Evolutionary conservation across 1,284 basidiomycete species (phyloP).

Genomic region (Boletus holoroseus): DNA sequence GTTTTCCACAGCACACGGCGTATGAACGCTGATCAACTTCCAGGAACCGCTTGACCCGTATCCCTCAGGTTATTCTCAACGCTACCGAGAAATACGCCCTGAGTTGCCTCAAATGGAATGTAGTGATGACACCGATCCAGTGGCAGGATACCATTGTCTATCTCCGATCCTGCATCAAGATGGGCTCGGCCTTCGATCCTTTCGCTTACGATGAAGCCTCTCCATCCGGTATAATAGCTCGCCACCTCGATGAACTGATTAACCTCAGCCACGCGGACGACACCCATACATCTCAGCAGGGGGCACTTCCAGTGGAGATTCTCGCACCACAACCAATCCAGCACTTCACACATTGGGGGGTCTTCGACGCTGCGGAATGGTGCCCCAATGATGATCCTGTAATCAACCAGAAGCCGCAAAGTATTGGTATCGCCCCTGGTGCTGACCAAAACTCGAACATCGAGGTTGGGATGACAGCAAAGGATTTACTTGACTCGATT

Average conservation of each 20-base stretch:
- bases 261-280: constrained; percentile 4
- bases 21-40: constrained; percentile 10
- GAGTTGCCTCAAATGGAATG: constrained; percentile 28
- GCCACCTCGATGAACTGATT: constrained; percentile 26
- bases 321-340: constrained; percentile 18
- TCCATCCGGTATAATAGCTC: constrained; percentile 18
- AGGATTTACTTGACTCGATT: constrained; percentile 32
- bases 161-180: constrained; percentile 30
- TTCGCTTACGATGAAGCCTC: constrained; percentile 22
- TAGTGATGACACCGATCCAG: constrained; percentile 22
- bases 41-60: constrained; percentile 30
- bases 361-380: constrained; percentile 25
- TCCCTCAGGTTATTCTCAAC: constrained; percentile 30
- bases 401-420: constrained; percentile 29
- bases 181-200: constrained; percentile 28
- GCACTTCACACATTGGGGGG: constrained; percentile 6
- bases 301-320: constrained; percentile 1
- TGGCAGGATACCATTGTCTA: constrained; percentile 26
- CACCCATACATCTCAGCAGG: neutral
- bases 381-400: constrained; percentile 33
- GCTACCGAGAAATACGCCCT: constrained; percentile 31
- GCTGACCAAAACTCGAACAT: constrained; percentile 3
- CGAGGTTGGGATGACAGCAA: constrained; percentile 22
- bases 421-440: constrained; percentile 31
- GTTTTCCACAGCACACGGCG: neutral